Percentiles rank a stretch among this genome's conserved stretches.
Evolutionary conservation across 2,329 filamentous ascomycete species (phyloP).

Genomic region (Bertia moriformis): DNA sequence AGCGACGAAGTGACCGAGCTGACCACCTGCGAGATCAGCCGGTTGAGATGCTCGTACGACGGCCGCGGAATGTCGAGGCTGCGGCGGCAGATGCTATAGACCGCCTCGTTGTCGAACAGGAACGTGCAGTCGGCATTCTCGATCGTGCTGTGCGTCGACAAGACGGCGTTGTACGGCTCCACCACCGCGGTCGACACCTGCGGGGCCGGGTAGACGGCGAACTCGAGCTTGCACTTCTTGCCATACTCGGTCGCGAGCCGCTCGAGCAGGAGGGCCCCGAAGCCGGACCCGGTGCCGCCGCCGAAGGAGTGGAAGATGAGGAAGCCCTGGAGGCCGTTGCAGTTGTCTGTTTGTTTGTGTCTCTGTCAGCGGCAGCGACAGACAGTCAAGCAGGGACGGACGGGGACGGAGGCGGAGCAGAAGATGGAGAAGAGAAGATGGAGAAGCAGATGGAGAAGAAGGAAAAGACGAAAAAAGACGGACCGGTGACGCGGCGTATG

Average conservation of each 20-base stretch:
- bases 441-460: too few relatives aligned
- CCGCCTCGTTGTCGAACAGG: slow-evolving; percentile 54
- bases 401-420: too few relatives aligned
- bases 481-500: slow-evolving; percentile 48
- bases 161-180: slow-evolving; percentile 52
- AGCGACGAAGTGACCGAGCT: slow-evolving; percentile 52
- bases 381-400: slow-evolving; percentile 9
- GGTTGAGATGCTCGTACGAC: slow-evolving; percentile 49
- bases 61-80: slow-evolving; percentile 51
- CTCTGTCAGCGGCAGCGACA: slow-evolving; percentile 1
- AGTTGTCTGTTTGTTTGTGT: slow-evolving; percentile 41
- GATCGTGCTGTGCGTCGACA: slow-evolving; percentile 42
- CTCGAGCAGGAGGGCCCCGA: slow-evolving; percentile 49
- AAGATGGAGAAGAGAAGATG: slow-evolving; percentile 4
- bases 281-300: slow-evolving; percentile 53
- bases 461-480: slow-evolving; percentile 7
- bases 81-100: slow-evolving; percentile 53
- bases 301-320: slow-evolving; percentile 57
- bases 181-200: slow-evolving; percentile 52
- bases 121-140: slow-evolving; percentile 57
- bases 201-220: slow-evolving; percentile 50
- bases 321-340: slow-evolving; percentile 51
- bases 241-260: slow-evolving; percentile 49
- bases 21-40: slow-evolving; percentile 53
- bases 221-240: slow-evolving; percentile 57